Conservation (phyloP, 768 basidiomycete species). For the Leccinum disarticulatum region DNA sequence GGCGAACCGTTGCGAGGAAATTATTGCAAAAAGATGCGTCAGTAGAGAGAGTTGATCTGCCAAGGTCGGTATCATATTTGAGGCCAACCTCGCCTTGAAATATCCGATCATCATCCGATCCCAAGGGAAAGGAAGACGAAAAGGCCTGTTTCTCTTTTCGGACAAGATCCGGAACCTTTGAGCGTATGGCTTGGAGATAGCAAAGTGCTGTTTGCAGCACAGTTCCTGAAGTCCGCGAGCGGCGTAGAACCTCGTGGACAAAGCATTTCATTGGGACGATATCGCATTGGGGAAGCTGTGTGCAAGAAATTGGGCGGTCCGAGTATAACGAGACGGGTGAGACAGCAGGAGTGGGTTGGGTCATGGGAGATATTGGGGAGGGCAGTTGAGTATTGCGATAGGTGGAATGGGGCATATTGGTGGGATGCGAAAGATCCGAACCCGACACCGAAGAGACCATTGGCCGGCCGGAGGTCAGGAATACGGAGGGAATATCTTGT, state of each 20-base stretch:
- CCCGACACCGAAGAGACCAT: slow-evolving; percentile 17
- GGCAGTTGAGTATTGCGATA: slow-evolving; percentile 46
- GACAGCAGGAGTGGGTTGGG: slow-evolving; percentile 34
- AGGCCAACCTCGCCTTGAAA: slow-evolving; percentile 44
- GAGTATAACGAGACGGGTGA: slow-evolving; percentile 33
- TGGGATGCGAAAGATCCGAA: slow-evolving; percentile 10
- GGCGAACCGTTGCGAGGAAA: slow-evolving; percentile 44
- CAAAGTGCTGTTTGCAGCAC: slow-evolving; percentile 87
- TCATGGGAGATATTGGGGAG: slow-evolving; percentile 53
- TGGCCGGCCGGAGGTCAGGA: slow-evolving; percentile 40
- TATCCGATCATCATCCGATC: slow-evolving; percentile 44
- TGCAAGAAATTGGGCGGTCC: slow-evolving; percentile 12
- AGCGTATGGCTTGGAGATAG: slow-evolving; percentile 82
- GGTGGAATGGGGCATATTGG: slow-evolving; percentile 1
- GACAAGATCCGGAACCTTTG: slow-evolving; percentile 64
- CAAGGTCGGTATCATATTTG: slow-evolving; percentile 39
- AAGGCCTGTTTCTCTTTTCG: slow-evolving; percentile 48
- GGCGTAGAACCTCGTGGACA: slow-evolving; percentile 85
- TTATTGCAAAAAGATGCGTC: slow-evolving; percentile 22
- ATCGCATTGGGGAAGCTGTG: slow-evolving; percentile 28
- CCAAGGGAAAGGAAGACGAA: slow-evolving; percentile 40
- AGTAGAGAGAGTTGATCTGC: slow-evolving; percentile 10
- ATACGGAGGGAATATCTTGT: slow-evolving; percentile 67
- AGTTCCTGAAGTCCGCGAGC: slow-evolving; percentile 79
- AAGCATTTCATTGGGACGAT: slow-evolving; percentile 69